phyloP scores from a whole-genome alignment of 345 rosid species.

The Eucalyptus marginata region DNA sequence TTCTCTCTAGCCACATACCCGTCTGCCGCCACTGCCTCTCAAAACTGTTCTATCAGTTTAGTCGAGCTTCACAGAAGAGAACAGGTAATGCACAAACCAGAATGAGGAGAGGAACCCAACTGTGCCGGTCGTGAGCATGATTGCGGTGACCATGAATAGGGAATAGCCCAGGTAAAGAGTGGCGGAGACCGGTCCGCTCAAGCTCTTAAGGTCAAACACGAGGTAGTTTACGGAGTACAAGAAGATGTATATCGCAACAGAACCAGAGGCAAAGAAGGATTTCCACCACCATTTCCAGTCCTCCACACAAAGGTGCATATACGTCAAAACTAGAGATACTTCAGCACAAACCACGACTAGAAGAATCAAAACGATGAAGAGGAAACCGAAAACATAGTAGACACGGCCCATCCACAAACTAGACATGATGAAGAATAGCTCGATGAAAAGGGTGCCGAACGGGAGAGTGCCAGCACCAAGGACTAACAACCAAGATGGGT shows the following conservation, averaged over 20 bases:
- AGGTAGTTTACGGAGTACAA: slow-evolving; percentile 10
- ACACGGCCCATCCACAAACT: slow-evolving; percentile 16
- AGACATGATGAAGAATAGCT: slow-evolving; percentile 15
- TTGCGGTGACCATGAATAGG: slow-evolving; percentile 9
- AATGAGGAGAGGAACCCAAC: slow-evolving; percentile 16
- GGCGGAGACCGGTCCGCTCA: slow-evolving; percentile 9
- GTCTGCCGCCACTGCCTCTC: background rate
- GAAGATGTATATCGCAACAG: slow-evolving; percentile 10
- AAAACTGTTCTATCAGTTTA: background rate
- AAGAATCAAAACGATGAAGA: slow-evolving; percentile 6
- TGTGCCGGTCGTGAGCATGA: slow-evolving; percentile 7
- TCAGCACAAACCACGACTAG: slow-evolving; percentile 11
- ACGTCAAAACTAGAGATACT: slow-evolving; percentile 12
- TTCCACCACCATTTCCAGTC: slow-evolving; percentile 23
- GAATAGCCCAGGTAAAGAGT: slow-evolving; percentile 12
- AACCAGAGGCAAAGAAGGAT: slow-evolving; percentile 14
- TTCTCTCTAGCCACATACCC: background rate
- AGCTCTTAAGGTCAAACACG: slow-evolving; percentile 10
- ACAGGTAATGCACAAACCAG: slow-evolving; percentile 14
- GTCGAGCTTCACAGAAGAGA: slow-evolving; percentile 15
- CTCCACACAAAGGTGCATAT: slow-evolving; percentile 14
- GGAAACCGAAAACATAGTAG: slow-evolving; percentile 13
- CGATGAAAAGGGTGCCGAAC: slow-evolving; percentile 10
- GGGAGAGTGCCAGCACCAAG: slow-evolving; percentile 12
- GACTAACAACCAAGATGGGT: slow-evolving; percentile 12